Conservation (phyloP, 1,284 basidiomycete genomes). For the Ustilago vetiveriae region DNA sequence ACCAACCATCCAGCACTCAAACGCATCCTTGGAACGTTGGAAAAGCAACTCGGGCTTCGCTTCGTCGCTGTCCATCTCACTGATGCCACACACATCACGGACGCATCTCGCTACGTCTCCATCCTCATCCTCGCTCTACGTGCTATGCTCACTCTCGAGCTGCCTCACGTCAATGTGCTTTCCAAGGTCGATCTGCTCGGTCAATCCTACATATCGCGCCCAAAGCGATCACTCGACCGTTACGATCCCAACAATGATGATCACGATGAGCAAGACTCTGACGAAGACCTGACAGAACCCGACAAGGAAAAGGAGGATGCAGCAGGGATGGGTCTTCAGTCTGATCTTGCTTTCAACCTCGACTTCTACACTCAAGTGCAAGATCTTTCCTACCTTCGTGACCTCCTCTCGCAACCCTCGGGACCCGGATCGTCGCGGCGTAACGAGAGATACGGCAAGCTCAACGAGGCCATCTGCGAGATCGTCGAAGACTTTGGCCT, state of each 20-base stretch:
- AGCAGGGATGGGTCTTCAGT: conserved; percentile 20
- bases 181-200: conserved; percentile 90
- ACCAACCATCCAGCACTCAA: conserved; percentile 78
- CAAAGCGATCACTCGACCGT: conserved; percentile 26
- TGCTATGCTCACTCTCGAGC: conserved; percentile 96
- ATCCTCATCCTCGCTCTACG: conserved; percentile 89
- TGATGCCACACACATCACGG: conserved; percentile 95
- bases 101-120: conserved; percentile 93
- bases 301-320: neutral
- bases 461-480: conserved; percentile 90
- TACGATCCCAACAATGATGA: conserved; percentile 20
- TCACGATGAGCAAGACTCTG: conserved; percentile 14
- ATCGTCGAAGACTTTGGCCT: conserved; percentile 93
- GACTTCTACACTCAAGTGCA: conserved; percentile 99
- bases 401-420: conserved; percentile 71
- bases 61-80: conserved; percentile 93
- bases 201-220: conserved; percentile 27
- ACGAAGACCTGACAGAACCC: conserved; percentile 1
- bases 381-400: conserved; percentile 88
- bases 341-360: conserved; percentile 81
- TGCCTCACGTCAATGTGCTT: conserved; percentile 96
- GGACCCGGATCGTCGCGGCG: conserved; percentile 38
- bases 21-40: conserved; percentile 80
- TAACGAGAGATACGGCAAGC: conserved; percentile 55
- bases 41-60: conserved; percentile 77